phyloP scores from a whole-genome alignment of 2,329 filamentous ascomycete genomes.

The Fusarium caatingaense region DNA sequence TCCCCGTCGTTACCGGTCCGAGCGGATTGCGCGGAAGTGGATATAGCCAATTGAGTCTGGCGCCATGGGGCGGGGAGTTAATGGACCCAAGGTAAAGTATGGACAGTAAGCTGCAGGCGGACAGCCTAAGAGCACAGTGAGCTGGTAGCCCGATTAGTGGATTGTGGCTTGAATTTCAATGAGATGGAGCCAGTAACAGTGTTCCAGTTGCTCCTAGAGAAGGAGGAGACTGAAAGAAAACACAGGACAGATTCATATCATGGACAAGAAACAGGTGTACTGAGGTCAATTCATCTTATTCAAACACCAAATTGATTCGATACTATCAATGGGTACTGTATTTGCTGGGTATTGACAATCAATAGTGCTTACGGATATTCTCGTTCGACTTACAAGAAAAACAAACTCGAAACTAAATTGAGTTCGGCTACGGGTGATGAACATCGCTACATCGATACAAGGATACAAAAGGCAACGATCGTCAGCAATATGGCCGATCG shows the following conservation, averaged over 20 bases:
- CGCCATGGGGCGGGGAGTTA: conserved; percentile 3
- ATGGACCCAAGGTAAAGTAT: background rate
- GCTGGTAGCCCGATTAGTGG: conserved; percentile 2
- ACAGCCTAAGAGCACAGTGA: background rate
- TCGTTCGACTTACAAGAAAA: conserved; percentile 1
- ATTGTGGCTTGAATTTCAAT: background rate
- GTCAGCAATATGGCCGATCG: conserved; percentile 20
- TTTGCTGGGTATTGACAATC: background rate
- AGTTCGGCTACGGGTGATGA: conserved; percentile 35
- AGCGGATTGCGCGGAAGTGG: conserved; percentile 7
- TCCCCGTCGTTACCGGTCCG: background rate
- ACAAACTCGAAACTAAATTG: conserved; percentile 23
- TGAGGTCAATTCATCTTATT: background rate
- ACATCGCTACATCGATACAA: conserved; percentile 11
- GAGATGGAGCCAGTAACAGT: background rate
- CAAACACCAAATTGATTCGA: background rate
- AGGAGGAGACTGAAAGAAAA: background rate
- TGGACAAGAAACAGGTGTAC: background rate
- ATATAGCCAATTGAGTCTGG: conserved; percentile 4
- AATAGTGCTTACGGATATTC: background rate
- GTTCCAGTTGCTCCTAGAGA: background rate
- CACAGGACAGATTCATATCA: background rate
- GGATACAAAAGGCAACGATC: conserved; percentile 29
- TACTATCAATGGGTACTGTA: background rate
- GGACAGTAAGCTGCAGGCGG: conserved; percentile 7